Percentiles rank a stretch among this genome's conserved stretches.
These are phyloP conservation scores for Magnusiomyces fungicola DNA, from an alignment of 1,139 yeast species.

Conservation along the genomic window DNA sequence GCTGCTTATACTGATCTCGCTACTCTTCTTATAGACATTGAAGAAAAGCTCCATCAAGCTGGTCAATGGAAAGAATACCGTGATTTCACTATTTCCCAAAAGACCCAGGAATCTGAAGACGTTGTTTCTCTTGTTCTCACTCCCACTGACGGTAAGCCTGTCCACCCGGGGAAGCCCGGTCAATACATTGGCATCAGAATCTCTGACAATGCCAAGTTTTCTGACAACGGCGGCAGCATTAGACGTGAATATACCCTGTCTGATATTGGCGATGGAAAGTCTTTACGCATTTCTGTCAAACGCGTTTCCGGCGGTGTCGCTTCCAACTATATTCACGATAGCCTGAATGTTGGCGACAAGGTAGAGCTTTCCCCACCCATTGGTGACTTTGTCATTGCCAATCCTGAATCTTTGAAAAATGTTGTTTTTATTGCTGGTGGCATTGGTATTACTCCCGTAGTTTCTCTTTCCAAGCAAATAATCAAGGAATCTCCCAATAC, in stretches of 20 bases:
- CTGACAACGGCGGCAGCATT: constrained; percentile 13
- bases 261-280: constrained; percentile 28
- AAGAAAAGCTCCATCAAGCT: constrained; percentile 39
- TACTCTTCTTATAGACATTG: constrained; percentile 50
- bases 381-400: constrained; percentile 45
- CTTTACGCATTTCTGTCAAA: constrained; percentile 51
- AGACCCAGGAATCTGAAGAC: constrained; percentile 40
- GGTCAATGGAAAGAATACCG: constrained; percentile 51
- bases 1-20: constrained; percentile 62
- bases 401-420: constrained; percentile 28
- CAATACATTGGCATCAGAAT: constrained; percentile 55
- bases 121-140: constrained; percentile 48
- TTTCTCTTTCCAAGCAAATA: constrained; percentile 44
- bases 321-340: constrained; percentile 48
- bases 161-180: constrained; percentile 42
- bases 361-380: constrained; percentile 52
- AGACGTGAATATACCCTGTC: constrained; percentile 52
- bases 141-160: constrained; percentile 40
- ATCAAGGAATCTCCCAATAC: constrained; percentile 8
- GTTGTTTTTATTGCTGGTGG: constrained; percentile 52
- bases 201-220: constrained; percentile 31
- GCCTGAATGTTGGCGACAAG: constrained; percentile 43
- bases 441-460: constrained; percentile 60
- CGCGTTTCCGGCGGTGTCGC: constrained; percentile 42
- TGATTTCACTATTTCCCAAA: constrained; percentile 41